A percentile compares a stretch with the other conserved stretches of the same genome.
These are phyloP conservation scores for Mycocalia duriaeana DNA, from an alignment of 1,284 basidiomycete species.

Conservation along the genomic window DNA sequence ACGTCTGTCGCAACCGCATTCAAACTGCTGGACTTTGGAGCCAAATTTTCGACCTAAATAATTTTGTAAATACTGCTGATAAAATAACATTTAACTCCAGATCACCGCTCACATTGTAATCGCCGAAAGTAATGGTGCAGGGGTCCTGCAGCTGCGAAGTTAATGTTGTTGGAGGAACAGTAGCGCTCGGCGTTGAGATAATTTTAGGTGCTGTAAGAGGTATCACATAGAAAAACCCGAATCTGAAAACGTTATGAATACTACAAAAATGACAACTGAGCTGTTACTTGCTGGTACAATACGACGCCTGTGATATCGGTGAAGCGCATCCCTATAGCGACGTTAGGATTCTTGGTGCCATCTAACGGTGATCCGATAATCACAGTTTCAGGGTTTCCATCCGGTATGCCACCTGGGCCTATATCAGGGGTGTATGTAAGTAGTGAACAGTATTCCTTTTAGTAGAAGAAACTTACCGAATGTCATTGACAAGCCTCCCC, in stretches of 20 bases:
- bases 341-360: constrained; percentile 44
- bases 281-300: constrained; percentile 41
- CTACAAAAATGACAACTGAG: neutral
- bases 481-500: constrained; percentile 54
- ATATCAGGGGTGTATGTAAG: too few species aligned
- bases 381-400: constrained; percentile 53
- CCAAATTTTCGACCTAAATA: constrained; percentile 52
- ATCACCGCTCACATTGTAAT: constrained; percentile 46
- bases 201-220: constrained; percentile 51
- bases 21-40: constrained; percentile 45
- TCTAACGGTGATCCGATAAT: constrained; percentile 55
- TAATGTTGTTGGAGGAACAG: constrained; percentile 36
- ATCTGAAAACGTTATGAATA: constrained; percentile 21
- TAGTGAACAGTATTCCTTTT: neutral
- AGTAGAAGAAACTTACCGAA: constrained; percentile 30
- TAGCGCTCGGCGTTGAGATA: constrained; percentile 31
- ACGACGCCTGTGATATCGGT: constrained; percentile 55
- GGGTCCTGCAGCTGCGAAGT: constrained; percentile 26
- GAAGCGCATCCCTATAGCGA: constrained; percentile 42
- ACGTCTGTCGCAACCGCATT: constrained; percentile 52
- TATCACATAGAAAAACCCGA: constrained; percentile 51
- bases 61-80: too few species aligned
- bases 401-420: constrained; percentile 45
- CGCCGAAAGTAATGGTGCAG: constrained; percentile 51
- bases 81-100: neutral